phyloP scores from a whole-genome alignment of 75 land plant species.

The Pinus taeda region DNA sequence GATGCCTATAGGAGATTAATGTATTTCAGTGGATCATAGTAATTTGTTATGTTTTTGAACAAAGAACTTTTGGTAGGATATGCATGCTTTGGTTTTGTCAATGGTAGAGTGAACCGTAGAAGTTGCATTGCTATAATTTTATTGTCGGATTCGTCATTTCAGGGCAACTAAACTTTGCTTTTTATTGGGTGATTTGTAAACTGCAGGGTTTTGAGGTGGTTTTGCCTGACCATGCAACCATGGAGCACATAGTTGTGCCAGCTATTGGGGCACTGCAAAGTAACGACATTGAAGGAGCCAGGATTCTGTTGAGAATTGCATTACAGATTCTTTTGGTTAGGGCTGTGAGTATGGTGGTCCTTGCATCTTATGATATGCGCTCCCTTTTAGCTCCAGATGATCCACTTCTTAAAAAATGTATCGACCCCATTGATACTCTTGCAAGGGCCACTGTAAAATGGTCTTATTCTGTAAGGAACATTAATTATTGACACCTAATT shows the following conservation, averaged over 20 bases:
- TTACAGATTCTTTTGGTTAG: constrained; percentile 61
- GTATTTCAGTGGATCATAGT: not conserved
- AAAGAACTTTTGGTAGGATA: not conserved
- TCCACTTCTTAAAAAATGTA: constrained; percentile 59
- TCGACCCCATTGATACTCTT: constrained; percentile 54
- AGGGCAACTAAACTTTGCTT: not conserved
- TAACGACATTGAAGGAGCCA: constrained; percentile 64
- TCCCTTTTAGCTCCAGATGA: constrained; percentile 49
- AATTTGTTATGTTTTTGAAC: not conserved
- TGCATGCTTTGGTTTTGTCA: not conserved
- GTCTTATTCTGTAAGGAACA: constrained; percentile 15
- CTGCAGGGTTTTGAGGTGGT: constrained; percentile 75
- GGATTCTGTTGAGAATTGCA: constrained; percentile 60
- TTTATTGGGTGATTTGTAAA: not conserved
- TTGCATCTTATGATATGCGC: constrained; percentile 54
- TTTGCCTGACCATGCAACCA: constrained; percentile 67
- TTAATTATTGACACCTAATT: no score
- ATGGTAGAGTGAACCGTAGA: not conserved
- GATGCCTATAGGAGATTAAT: not conserved
- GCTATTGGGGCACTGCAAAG: constrained; percentile 48
- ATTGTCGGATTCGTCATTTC: not conserved
- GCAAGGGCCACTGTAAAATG: constrained; percentile 46
- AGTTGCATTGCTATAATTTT: not conserved
- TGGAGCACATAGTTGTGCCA: constrained; percentile 64
- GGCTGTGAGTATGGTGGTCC: constrained; percentile 54